Percentiles rank a stretch among this genome's conserved stretches.
phyloP scores from a whole-genome alignment of 345 rosid genomes.

The Lenwebbia sp. region DNA sequence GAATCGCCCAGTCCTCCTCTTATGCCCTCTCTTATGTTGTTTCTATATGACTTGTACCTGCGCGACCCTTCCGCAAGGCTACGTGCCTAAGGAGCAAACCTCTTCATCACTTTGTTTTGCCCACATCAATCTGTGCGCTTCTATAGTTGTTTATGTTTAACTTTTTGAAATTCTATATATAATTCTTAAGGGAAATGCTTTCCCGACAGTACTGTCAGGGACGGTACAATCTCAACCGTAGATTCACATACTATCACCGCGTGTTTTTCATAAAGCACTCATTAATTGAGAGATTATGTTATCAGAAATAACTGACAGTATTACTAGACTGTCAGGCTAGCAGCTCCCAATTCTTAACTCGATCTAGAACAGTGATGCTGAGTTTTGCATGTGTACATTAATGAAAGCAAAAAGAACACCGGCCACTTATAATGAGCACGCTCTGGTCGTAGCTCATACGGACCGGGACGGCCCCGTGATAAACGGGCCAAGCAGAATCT shows the following conservation, averaged over 20 bases:
- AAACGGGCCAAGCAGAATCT: background rate
- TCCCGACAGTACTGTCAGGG: too few relatives aligned
- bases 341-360: background rate
- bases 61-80: background rate
- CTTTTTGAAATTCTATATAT: too few relatives aligned
- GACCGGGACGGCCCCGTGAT: background rate
- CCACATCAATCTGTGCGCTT: background rate
- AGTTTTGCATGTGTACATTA: background rate
- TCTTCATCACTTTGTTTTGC: background rate
- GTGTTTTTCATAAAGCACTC: too few relatives aligned
- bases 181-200: too few relatives aligned
- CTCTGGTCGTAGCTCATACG: background rate
- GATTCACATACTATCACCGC: too few relatives aligned
- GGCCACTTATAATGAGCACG: background rate
- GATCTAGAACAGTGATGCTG: background rate
- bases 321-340: too few relatives aligned
- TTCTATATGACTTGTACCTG: too few relatives aligned
- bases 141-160: background rate
- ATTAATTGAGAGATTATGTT: too few relatives aligned
- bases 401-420: background rate
- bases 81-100: background rate
- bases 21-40: background rate
- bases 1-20: background rate
- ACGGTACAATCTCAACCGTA: too few relatives aligned
- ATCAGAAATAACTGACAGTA: too few relatives aligned